These are phyloP conservation scores for Aspergillus arachidicola DNA, from an alignment of 2,329 filamentous ascomycete genomes.

Conservation along the genomic window DNA sequence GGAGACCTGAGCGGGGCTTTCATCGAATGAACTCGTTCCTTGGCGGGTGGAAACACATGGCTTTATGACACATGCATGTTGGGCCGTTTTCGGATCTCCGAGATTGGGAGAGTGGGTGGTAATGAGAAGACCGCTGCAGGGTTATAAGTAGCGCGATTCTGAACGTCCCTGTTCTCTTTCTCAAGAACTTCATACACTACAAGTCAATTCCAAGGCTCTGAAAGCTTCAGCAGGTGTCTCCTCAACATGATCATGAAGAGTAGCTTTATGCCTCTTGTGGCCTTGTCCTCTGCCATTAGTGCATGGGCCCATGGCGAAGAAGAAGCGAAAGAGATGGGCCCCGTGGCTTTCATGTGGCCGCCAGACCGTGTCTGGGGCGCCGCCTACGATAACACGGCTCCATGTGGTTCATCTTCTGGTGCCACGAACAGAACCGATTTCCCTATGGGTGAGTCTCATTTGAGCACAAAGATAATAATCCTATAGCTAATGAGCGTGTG, in stretches of 20 bases:
- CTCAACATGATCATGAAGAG: conserved; percentile 1
- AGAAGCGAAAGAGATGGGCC: conserved; percentile 50
- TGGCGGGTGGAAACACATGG: not conserved
- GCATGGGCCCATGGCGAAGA: conserved; percentile 13
- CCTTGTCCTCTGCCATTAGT: not conserved
- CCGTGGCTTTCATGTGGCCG: conserved; percentile 65
- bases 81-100: not conserved
- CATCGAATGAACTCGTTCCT: not conserved
- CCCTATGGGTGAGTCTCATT: conserved; percentile 51
- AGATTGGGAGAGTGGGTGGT: not conserved
- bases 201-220: not conserved
- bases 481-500: not conserved
- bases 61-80: not conserved
- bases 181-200: not conserved
- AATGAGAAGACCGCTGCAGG: not conserved
- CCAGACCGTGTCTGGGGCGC: conserved; percentile 59
- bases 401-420: conserved; percentile 57
- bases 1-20: not conserved
- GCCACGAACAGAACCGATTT: conserved; percentile 58
- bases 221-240: not conserved
- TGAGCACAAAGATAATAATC: not conserved
- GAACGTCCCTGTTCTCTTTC: not conserved
- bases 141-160: not conserved
- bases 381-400: conserved; percentile 57
- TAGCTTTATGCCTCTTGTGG: conserved; percentile 14